Evolutionary conservation across 176 grass and related monocot species (phyloP).

Genomic region (Oryza australiensis): DNA sequence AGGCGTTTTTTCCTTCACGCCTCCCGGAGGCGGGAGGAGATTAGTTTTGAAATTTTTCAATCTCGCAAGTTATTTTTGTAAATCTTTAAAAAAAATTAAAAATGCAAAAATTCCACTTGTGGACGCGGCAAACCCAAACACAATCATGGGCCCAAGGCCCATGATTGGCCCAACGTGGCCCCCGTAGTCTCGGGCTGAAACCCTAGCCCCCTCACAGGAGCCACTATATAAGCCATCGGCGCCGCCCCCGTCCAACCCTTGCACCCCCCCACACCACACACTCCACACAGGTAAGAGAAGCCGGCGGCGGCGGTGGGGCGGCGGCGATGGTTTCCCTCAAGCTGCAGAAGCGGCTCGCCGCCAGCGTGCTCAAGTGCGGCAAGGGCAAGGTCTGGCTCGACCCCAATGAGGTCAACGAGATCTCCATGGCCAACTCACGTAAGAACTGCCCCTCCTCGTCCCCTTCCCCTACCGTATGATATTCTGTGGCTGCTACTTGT

Average conservation of each 20-base stretch:
- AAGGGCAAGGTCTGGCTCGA: slow-evolving; percentile 78
- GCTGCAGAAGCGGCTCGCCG: slow-evolving; percentile 35
- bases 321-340: not conserved
- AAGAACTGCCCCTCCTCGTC: slow-evolving; percentile 3
- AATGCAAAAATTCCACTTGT: too few species aligned
- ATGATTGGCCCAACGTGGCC: not conserved
- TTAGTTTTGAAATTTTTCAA: too few species aligned
- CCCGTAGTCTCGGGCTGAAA: not conserved
- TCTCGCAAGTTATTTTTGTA: too few species aligned
- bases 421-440: slow-evolving; percentile 76
- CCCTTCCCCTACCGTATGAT: not conserved
- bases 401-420: slow-evolving; percentile 75
- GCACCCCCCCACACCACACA: not conserved
- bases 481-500: not conserved
- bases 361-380: slow-evolving; percentile 68
- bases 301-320: not conserved
- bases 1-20: too few species aligned
- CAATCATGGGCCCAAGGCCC: too few species aligned
- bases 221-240: not conserved
- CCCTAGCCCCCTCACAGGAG: not conserved
- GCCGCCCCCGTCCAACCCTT: not conserved
- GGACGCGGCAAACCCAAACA: too few species aligned
- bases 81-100: too few species aligned
- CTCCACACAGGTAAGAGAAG: not conserved
- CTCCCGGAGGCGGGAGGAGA: too few species aligned